These are phyloP conservation scores for Naganishia liquefaciens DNA, from an alignment of 1,284 basidiomycete genomes.

Conservation along the genomic window DNA sequence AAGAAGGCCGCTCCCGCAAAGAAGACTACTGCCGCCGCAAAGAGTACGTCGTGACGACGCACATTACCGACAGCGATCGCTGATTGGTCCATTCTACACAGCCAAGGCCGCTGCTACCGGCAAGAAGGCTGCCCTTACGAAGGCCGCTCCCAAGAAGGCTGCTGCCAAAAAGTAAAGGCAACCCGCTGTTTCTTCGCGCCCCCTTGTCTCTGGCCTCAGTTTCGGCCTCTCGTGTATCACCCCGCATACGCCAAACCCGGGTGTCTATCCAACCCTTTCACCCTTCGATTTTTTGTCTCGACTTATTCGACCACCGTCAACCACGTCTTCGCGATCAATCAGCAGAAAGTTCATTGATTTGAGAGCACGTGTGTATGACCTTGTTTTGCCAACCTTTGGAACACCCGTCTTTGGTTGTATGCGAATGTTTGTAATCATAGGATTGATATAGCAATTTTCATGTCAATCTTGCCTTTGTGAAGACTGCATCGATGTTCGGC, in stretches of 20 bases:
- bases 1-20: slow-evolving; percentile 46
- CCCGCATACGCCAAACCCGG: slow-evolving; percentile 1
- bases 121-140: slow-evolving; percentile 40
- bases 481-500: too few relatives aligned
- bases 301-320: slow-evolving; percentile 10
- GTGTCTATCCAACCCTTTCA: slow-evolving; percentile 24
- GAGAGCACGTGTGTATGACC: slow-evolving; percentile 6
- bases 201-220: not conserved
- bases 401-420: slow-evolving; percentile 19
- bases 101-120: slow-evolving; percentile 33
- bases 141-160: slow-evolving; percentile 22
- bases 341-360: not conserved
- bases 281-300: slow-evolving; percentile 29
- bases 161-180: slow-evolving; percentile 26
- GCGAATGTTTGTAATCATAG: slow-evolving; percentile 14
- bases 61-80: not conserved
- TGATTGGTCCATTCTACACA: slow-evolving; percentile 4
- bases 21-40: slow-evolving; percentile 24
- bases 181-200: not conserved
- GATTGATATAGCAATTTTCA: slow-evolving; percentile 11
- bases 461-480: slow-evolving; percentile 1
- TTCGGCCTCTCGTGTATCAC: not conserved
- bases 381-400: slow-evolving; percentile 11
- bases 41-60: slow-evolving; percentile 1
- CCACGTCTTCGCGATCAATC: not conserved